phyloP scores from a whole-genome alignment of 441 rosid species.

The Macaranga tanarius region DNA sequence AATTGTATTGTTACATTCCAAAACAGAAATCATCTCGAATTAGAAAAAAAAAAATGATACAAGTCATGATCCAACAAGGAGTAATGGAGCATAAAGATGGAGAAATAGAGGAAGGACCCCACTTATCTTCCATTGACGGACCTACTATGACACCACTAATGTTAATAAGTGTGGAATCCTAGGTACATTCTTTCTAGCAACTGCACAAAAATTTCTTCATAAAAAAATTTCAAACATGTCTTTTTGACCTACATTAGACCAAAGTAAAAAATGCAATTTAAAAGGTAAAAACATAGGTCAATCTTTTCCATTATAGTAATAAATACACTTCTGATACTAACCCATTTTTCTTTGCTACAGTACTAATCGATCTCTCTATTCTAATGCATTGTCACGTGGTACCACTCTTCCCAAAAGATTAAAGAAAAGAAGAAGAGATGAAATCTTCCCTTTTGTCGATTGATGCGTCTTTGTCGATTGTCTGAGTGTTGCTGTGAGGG shows the following conservation, averaged over 20 bases:
- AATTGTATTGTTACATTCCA: too few species aligned
- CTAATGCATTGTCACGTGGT: background rate
- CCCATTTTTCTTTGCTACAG: background rate
- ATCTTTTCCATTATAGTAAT: slow-evolving; percentile 21
- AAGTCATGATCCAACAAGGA: background rate
- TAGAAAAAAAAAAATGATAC: background rate
- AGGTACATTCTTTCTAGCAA: slow-evolving; percentile 28
- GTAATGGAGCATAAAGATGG: background rate
- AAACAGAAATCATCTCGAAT: background rate
- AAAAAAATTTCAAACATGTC: slow-evolving; percentile 16
- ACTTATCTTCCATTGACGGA: slow-evolving; percentile 19
- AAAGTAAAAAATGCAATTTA: slow-evolving; percentile 18
- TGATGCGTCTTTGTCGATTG: slow-evolving; percentile 45
- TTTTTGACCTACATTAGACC: slow-evolving; percentile 32
- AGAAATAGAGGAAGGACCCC: background rate
- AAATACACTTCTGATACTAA: background rate
- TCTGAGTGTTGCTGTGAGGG: background rate
- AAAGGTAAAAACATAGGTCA: slow-evolving; percentile 28
- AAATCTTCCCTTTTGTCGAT: slow-evolving; percentile 49
- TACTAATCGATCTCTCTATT: background rate
- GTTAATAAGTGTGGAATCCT: slow-evolving; percentile 43
- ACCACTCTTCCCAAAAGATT: slow-evolving; percentile 5
- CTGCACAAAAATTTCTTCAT: slow-evolving; percentile 6
- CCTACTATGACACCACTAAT: slow-evolving; percentile 30
- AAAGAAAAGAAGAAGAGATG: background rate